A percentile compares a stretch with the other conserved stretches of the same genome.
Conservation (phyloP, 805 yeast species). For the Hanseniaspora taiwanica region DNA sequence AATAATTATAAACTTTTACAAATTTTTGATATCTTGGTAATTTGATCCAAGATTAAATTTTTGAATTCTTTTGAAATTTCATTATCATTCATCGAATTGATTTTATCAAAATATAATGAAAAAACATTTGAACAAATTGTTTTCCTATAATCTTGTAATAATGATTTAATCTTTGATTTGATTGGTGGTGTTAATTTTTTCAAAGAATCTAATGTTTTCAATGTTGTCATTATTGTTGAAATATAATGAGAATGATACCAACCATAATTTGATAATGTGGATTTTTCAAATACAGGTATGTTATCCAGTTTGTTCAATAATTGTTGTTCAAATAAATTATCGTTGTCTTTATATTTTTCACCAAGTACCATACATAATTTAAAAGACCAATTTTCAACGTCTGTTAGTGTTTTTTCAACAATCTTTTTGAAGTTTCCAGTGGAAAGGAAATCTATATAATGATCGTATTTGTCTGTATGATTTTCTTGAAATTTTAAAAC, state of each 20-base stretch:
- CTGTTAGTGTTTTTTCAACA: neutral
- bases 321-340: too few species aligned
- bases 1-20: neutral
- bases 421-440: neutral
- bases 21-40: neutral
- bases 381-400: neutral
- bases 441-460: neutral
- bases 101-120: neutral
- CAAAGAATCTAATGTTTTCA: slow-evolving; percentile 3
- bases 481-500: slow-evolving; percentile 10
- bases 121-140: neutral
- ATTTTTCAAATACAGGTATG: neutral
- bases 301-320: neutral
- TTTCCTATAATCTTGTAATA: slow-evolving; percentile 1
- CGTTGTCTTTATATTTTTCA: too few species aligned
- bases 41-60: neutral
- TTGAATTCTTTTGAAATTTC: neutral
- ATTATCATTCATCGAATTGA: neutral
- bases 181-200: slow-evolving; percentile 3
- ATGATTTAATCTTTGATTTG: slow-evolving; percentile 1
- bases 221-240: neutral
- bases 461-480: neutral
- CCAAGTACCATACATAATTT: slow-evolving; percentile 1
- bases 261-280: neutral
- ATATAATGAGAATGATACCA: neutral